These are phyloP conservation scores for Fusarium armeniacum DNA, from an alignment of 2,329 filamentous ascomycete genomes.

Conservation along the genomic window DNA sequence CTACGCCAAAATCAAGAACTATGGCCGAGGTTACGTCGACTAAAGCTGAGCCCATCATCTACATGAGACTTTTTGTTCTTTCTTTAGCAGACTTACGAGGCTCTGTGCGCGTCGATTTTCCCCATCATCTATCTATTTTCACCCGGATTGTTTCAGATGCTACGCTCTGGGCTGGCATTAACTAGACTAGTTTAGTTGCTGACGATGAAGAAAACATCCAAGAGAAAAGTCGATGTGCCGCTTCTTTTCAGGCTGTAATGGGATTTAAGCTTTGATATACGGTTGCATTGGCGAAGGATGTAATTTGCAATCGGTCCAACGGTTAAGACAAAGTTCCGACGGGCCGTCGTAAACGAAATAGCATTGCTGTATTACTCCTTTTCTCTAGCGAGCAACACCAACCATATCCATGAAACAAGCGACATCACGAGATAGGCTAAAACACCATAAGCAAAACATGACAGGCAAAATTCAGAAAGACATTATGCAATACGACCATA, in stretches of 20 bases:
- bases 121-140: slow-evolving; percentile 26
- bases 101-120: slow-evolving; percentile 8
- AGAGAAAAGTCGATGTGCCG: neutral
- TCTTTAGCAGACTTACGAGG: neutral
- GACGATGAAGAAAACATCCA: neutral
- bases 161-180: slow-evolving; percentile 5
- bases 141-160: slow-evolving; percentile 24
- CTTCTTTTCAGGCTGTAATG: neutral
- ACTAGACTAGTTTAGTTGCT: neutral
- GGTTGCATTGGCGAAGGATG: neutral
- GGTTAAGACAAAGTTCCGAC: neutral
- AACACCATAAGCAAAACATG: neutral
- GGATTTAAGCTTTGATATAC: slow-evolving; percentile 1
- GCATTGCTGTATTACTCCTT: neutral
- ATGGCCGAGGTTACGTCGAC: neutral
- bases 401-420: slow-evolving; percentile 22
- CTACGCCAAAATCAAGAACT: neutral
- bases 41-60: slow-evolving; percentile 5
- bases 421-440: neutral
- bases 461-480: neutral
- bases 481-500: slow-evolving; percentile 7
- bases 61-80: slow-evolving; percentile 20
- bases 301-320: slow-evolving; percentile 4
- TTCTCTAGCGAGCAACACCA: neutral
- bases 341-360: neutral